These are phyloP conservation scores for Trichoderma afroharzianum DNA, from an alignment of 2,329 filamentous ascomycete genomes.

Conservation along the genomic window DNA sequence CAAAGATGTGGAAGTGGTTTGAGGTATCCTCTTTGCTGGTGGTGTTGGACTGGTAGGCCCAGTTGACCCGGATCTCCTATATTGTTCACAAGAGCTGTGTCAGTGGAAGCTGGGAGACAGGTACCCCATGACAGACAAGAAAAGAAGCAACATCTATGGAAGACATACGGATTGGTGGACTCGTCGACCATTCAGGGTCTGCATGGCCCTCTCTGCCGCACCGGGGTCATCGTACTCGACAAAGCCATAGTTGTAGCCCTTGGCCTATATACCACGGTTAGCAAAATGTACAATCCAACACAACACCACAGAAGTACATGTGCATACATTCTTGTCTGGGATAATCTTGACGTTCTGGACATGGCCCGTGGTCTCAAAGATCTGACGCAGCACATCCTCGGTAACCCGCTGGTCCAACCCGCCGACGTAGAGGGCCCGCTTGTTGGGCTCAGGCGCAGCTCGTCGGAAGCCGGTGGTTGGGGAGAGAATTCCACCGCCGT, in stretches of 20 bases:
- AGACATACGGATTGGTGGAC: constrained; percentile 82
- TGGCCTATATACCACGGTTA: constrained; percentile 54
- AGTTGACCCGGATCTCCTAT: constrained; percentile 98
- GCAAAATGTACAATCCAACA: constrained; percentile 14
- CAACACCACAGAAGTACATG: too few relatives aligned
- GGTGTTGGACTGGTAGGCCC: constrained; percentile 97
- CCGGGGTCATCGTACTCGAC: constrained; percentile 98
- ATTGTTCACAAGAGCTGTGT: background rate
- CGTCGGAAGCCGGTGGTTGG: constrained; percentile 84
- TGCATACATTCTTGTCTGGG: constrained; percentile 95
- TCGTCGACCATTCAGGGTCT: constrained; percentile 89
- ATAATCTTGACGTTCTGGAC: constrained; percentile 99
- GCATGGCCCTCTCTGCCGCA: constrained; percentile 94
- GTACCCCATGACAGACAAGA: background rate
- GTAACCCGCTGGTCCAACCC: constrained; percentile 93
- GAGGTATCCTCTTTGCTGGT: constrained; percentile 95
- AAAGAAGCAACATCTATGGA: background rate
- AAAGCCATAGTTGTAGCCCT: constrained; percentile 98
- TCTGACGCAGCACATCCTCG: constrained; percentile 93
- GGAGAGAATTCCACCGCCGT: constrained; percentile 69
- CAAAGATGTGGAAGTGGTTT: constrained; percentile 98
- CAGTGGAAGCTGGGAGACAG: background rate
- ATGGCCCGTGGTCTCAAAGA: constrained; percentile 97
- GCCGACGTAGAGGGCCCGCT: constrained; percentile 93
- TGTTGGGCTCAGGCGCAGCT: constrained; percentile 95